phyloP scores from a whole-genome alignment of 2,329 filamentous ascomycete genomes.

The Verticillium longisporum region DNA sequence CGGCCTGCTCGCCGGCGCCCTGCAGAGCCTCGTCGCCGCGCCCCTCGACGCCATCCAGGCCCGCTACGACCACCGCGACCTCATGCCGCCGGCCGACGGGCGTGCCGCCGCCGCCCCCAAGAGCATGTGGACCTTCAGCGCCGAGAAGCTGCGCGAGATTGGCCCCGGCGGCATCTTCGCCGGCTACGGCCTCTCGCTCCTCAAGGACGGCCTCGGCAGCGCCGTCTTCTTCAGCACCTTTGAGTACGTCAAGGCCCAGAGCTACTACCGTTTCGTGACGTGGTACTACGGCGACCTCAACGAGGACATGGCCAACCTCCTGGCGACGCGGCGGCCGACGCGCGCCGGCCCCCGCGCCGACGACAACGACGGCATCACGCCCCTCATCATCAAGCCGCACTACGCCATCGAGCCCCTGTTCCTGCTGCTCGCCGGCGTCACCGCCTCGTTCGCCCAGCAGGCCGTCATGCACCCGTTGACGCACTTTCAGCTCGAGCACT shows the following conservation, averaged over 20 bases:
- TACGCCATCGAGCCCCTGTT: conserved; percentile 71
- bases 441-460: conserved; percentile 63
- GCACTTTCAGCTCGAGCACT: conserved; percentile 66
- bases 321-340: conserved; percentile 38
- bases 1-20: conserved; percentile 59
- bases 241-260: conserved; percentile 69
- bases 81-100: conserved; percentile 33
- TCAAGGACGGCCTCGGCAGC: conserved; percentile 63
- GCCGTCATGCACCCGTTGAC: conserved; percentile 63
- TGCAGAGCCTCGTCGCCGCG: conserved; percentile 67
- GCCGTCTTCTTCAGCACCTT: conserved; percentile 71
- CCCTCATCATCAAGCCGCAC: conserved; percentile 59
- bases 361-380: conserved; percentile 17
- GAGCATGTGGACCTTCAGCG: conserved; percentile 69
- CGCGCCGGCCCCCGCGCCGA: not conserved
- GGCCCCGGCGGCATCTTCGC: conserved; percentile 67
- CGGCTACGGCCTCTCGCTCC: conserved; percentile 61
- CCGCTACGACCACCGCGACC: conserved; percentile 55
- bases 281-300: conserved; percentile 60
- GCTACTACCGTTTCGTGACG: conserved; percentile 64
- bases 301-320: conserved; percentile 41
- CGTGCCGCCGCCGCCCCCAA: conserved; percentile 32
- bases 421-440: conserved; percentile 60
- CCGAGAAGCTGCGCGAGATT: conserved; percentile 59
- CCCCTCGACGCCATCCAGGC: conserved; percentile 71